Evolutionary conservation across 106 monocot species (phyloP).

Genomic region (Phalaenopsis aphrodite): DNA sequence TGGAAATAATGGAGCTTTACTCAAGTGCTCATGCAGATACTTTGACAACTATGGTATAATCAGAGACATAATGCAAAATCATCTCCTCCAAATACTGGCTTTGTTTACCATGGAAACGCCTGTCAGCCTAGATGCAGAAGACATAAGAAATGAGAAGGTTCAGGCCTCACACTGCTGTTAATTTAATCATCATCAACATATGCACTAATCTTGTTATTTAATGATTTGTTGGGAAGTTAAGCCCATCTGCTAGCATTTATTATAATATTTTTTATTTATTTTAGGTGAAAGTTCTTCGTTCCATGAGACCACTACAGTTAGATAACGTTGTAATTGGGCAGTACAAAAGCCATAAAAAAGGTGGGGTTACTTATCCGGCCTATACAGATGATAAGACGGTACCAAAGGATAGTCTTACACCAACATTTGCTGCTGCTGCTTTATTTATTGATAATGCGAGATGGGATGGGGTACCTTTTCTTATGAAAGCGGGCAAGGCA

Average conservation of each 20-base stretch:
- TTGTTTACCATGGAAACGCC: slow-evolving; percentile 99
- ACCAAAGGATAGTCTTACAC: slow-evolving; percentile 64
- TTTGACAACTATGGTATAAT: slow-evolving; percentile 91
- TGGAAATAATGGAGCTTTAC: neutral
- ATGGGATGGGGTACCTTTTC: slow-evolving; percentile 96
- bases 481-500: slow-evolving; percentile 96
- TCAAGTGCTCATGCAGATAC: slow-evolving; percentile 37
- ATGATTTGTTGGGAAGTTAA: neutral
- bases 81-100: slow-evolving; percentile 92
- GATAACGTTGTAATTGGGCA: slow-evolving; percentile 84
- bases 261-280: neutral
- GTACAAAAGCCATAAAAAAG: slow-evolving; percentile 76
- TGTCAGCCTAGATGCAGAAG: slow-evolving; percentile 86
- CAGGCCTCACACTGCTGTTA: neutral
- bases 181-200: neutral
- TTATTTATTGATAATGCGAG: slow-evolving; percentile 89
- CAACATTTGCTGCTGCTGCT: slow-evolving; percentile 89
- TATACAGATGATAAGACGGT: slow-evolving; percentile 83
- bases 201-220: neutral
- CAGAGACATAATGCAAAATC: slow-evolving; percentile 98
- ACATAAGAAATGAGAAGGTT: slow-evolving; percentile 95
- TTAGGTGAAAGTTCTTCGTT: slow-evolving; percentile 89
- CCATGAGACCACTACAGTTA: slow-evolving; percentile 66
- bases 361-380: slow-evolving; percentile 55
- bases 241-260: neutral